Evolutionary conservation across 371 early-diverging fungal species (phyloP).

Genomic region (Blastocladiella emersonii): DNA sequence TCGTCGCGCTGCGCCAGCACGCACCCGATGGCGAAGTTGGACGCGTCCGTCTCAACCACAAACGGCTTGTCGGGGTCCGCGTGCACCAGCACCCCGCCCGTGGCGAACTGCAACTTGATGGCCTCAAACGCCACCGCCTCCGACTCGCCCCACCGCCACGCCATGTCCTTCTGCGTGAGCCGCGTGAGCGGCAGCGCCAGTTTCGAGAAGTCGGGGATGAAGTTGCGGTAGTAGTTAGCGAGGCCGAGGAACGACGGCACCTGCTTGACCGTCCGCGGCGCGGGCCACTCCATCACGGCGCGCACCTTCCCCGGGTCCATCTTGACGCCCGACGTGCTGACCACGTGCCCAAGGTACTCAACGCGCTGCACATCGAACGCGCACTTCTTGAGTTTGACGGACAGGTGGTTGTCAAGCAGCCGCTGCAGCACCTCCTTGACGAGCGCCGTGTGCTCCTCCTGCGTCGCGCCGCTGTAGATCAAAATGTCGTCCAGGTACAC

Average conservation of each 20-base stretch:
- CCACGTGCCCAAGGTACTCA: slow-evolving; percentile 28
- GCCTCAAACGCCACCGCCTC: not conserved
- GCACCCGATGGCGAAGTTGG: slow-evolving; percentile 26
- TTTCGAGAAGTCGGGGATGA: slow-evolving; percentile 3
- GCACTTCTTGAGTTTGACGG: slow-evolving; percentile 34
- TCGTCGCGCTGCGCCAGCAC: slow-evolving; percentile 23
- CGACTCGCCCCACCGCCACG: not conserved
- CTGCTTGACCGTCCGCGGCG: slow-evolving; percentile 17
- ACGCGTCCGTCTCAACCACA: slow-evolving; percentile 33
- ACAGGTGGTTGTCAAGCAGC: slow-evolving; percentile 21
- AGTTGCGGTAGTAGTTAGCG: slow-evolving; percentile 32
- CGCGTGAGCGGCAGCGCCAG: slow-evolving; percentile 9
- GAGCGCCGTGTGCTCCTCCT: slow-evolving; percentile 28
- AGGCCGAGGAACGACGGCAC: slow-evolving; percentile 35
- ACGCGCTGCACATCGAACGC: slow-evolving; percentile 18
- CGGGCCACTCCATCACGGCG: slow-evolving; percentile 21
- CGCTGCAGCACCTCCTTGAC: slow-evolving; percentile 18
- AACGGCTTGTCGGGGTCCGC: slow-evolving; percentile 15
- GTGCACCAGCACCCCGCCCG: slow-evolving; percentile 7
- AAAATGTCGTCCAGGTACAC: slow-evolving; percentile 45
- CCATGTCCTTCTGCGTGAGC: not conserved
- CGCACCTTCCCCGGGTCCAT: slow-evolving; percentile 21
- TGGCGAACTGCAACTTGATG: not conserved
- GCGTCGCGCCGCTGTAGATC: slow-evolving; percentile 29
- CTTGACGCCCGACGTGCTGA: slow-evolving; percentile 13